Conservation (phyloP, 75 land plant species). For the Larix kaempferi region DNA sequence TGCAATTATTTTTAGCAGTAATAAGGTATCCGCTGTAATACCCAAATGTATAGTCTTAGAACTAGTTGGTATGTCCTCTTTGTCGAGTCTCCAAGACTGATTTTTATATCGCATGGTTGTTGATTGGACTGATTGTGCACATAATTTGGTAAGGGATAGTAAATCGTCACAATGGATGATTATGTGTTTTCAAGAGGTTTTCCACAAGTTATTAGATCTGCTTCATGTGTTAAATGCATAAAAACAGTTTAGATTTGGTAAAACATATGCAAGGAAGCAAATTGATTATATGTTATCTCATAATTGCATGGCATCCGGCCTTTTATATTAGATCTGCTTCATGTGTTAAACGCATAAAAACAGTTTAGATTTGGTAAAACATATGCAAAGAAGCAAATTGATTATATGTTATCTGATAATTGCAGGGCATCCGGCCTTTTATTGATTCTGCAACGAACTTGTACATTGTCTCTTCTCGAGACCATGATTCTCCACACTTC, state of each 20-base stretch:
- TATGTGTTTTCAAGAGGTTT: too few relatives aligned
- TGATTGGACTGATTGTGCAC: background rate
- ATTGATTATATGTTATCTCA: background rate
- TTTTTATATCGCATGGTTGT: background rate
- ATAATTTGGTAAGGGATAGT: too few relatives aligned
- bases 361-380: background rate
- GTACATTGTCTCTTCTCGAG: constrained; percentile 42
- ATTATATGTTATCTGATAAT: background rate
- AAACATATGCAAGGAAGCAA: background rate
- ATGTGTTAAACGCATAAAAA: background rate
- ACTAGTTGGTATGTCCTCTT: background rate
- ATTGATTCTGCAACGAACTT: constrained; percentile 39
- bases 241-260: background rate
- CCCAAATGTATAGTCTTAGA: background rate
- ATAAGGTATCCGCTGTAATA: background rate
- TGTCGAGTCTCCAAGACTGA: background rate
- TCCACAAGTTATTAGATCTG: too few relatives aligned
- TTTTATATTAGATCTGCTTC: too few relatives aligned
- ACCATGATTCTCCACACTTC: constrained; percentile 17
- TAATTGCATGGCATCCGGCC: constrained; percentile 52
- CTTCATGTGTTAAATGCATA: background rate
- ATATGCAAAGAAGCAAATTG: background rate
- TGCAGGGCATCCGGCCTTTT: constrained; percentile 61
- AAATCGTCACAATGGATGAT: too few relatives aligned
- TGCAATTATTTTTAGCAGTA: background rate